These are phyloP conservation scores for Calonectria montana DNA, from an alignment of 2,329 filamentous ascomycete species.

Conservation along the genomic window DNA sequence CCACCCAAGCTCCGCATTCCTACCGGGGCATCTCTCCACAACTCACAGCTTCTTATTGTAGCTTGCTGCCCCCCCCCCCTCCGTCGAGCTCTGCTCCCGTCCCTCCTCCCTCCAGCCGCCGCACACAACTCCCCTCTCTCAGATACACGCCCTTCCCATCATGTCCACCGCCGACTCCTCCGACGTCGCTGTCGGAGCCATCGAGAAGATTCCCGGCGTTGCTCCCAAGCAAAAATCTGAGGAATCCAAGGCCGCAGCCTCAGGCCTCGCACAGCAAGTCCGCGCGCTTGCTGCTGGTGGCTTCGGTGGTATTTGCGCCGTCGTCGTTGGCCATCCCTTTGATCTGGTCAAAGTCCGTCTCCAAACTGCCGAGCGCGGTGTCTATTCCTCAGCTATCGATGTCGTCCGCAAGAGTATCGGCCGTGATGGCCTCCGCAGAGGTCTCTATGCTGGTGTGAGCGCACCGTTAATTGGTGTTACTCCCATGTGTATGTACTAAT, in stretches of 20 bases:
- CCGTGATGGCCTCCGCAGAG: constrained; percentile 81
- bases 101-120: constrained; percentile 12
- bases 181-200: constrained; percentile 48
- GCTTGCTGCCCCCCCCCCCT: neutral
- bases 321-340: constrained; percentile 95
- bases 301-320: constrained; percentile 93
- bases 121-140: neutral
- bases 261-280: constrained; percentile 63
- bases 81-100: constrained; percentile 4
- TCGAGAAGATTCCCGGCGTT: constrained; percentile 58
- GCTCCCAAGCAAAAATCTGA: constrained; percentile 55
- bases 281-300: constrained; percentile 90
- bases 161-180: constrained; percentile 42
- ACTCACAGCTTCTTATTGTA: constrained; percentile 7
- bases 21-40: constrained; percentile 26
- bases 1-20: constrained; percentile 33
- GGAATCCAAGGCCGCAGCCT: constrained; percentile 53
- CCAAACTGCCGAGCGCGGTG: constrained; percentile 94
- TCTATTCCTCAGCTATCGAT: constrained; percentile 91
- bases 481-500: constrained; percentile 87
- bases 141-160: constrained; percentile 8
- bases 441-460: constrained; percentile 96
- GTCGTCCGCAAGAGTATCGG: constrained; percentile 91
- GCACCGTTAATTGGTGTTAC: constrained; percentile 96
- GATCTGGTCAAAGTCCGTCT: constrained; percentile 97